Base-by-base conservation (phyloP, 1,284 basidiomycete species). In the Ceratobasidium sp. region DNA sequence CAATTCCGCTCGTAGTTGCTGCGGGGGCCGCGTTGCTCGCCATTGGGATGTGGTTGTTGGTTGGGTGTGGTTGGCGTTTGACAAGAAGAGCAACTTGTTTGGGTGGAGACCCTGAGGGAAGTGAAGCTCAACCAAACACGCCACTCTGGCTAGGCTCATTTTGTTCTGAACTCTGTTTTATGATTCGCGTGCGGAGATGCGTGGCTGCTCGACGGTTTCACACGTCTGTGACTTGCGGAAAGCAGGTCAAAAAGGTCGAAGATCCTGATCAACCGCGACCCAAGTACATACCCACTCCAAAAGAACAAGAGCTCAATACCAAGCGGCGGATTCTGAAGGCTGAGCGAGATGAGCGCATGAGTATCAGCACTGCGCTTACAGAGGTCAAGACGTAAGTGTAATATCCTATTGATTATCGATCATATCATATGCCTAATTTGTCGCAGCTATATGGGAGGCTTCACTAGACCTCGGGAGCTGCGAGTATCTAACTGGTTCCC, bases 1-100 rank as follows among this genome's bases (percentile, higher is more conserved):
- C 92, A 80, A 93, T 92, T 76, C 91, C 91, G 81, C 92, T 90
- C 70, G 64, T 67, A 55, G 50, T 55, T 8, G 64, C 64, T 67
- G 69, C 72, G 53, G 71, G 55, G 16, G 82, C 60, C 75, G 74
- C 74, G 39, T 39, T 73, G 46, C 26, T 46, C 32, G 57, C 64
- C 26, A 43, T 34, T 60, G 39, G 57, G 52, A 28, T 48, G 41
- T 45, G 57, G 53, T 53, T 64, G 57, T 39, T 39, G 36, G 52
- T 53, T 53, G 52, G 52, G 26, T 28, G 61, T 23, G 4, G 45
- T 46, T 30, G 48, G 64, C 39, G 46, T 30, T 67, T 32, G 64
- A 53, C 32, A 32, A 67, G 64, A 53, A 53, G 8, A 16, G 16
- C 12, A 64, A 30, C 46, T 41, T 43, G 64, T 64, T 67, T 48